Conservation (phyloP, 179 eudicot genomes). For the Silene vulgaris region DNA sequence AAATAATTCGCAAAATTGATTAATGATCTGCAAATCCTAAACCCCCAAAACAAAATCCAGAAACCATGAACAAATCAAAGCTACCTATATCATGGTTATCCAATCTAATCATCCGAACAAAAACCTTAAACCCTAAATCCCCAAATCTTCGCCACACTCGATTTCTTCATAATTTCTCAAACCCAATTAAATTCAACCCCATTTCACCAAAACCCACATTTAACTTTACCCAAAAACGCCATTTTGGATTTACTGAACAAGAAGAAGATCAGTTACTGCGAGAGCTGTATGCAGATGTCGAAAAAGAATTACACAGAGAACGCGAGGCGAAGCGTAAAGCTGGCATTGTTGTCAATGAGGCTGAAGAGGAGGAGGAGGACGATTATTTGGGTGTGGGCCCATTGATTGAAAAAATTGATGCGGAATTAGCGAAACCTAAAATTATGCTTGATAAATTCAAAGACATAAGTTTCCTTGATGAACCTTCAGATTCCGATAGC, state of each 20-base stretch:
- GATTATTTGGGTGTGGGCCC: slow-evolving; percentile 59
- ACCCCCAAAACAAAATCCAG: background rate
- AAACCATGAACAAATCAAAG: slow-evolving; percentile 24
- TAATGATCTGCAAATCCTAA: background rate
- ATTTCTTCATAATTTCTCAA: slow-evolving; percentile 7
- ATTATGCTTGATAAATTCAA: slow-evolving; percentile 16
- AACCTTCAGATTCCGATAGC: slow-evolving; percentile 37
- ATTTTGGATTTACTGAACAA: slow-evolving; percentile 16
- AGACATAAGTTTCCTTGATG: slow-evolving; percentile 32
- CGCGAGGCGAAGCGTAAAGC: slow-evolving; percentile 48
- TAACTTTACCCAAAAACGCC: slow-evolving; percentile 8
- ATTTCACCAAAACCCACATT: slow-evolving; percentile 19
- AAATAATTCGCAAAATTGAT: slow-evolving; percentile 5
- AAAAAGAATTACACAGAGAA: slow-evolving; percentile 43
- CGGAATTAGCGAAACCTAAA: slow-evolving; percentile 28
- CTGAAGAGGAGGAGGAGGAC: slow-evolving; percentile 56
- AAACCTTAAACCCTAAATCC: slow-evolving; percentile 27
- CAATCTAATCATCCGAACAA: slow-evolving; percentile 23
- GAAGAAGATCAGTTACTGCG: slow-evolving; percentile 15
- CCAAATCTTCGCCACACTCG: background rate
- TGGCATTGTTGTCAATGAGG: slow-evolving; percentile 46
- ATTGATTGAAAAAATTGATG: slow-evolving; percentile 63
- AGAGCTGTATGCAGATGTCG: slow-evolving; percentile 29
- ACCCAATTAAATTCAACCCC: slow-evolving; percentile 13
- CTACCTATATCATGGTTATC: slow-evolving; percentile 27